A percentile compares a stretch with the other conserved stretches of the same genome.
These are phyloP conservation scores for Calophaca sinica DNA, from an alignment of 306 rosid genomes.

Conservation along the genomic window DNA sequence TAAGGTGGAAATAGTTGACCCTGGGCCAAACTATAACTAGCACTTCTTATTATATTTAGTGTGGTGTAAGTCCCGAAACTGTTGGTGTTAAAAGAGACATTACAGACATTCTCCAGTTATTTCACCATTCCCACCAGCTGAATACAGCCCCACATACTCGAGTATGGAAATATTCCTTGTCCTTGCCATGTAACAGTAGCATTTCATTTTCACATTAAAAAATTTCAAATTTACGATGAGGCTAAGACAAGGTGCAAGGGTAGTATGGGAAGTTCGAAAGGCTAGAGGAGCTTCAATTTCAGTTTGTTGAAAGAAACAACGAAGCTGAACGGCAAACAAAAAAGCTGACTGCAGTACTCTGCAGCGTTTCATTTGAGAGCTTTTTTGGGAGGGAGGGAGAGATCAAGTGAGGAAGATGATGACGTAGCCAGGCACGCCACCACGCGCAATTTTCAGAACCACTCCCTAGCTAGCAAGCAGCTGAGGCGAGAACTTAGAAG, in stretches of 20 bases:
- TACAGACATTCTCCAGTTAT: constrained; percentile 52
- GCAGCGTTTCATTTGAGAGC: no score
- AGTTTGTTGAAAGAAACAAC: neutral
- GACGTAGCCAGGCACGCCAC: constrained; percentile 41
- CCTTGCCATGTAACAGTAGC: no score
- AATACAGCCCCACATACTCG: constrained; percentile 46
- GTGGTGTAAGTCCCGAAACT: constrained; percentile 24
- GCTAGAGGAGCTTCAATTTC: no score
- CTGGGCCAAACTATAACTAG: neutral
- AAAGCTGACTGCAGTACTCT: neutral
- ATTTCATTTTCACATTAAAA: no score
- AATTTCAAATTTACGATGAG: neutral
- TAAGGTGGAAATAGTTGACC: no score
- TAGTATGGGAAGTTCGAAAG: constrained; percentile 1
- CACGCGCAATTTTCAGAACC: constrained; percentile 37
- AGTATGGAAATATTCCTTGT: constrained; percentile 32
- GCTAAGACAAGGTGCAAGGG: neutral
- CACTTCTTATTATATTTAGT: neutral
- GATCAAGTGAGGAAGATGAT: neutral
- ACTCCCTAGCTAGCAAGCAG: neutral
- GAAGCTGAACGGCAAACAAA: neutral
- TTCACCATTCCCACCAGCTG: constrained; percentile 46
- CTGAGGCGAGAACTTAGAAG: no score
- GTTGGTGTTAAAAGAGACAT: constrained; percentile 47
- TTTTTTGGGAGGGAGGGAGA: no score